Conservation (phyloP, 306 rosid species). For the Pyrus bretschneideri region DNA sequence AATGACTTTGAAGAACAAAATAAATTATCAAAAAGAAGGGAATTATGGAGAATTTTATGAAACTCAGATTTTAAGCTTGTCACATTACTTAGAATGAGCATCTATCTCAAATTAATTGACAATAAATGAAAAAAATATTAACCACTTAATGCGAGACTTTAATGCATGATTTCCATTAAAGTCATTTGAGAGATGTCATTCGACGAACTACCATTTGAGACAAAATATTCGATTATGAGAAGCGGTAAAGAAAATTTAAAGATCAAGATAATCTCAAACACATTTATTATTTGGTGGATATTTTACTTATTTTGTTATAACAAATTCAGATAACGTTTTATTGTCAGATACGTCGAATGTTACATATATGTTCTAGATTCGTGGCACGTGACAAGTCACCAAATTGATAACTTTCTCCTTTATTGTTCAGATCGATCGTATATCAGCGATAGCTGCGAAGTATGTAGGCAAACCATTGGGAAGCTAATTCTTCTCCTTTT, state of each 20-base stretch:
- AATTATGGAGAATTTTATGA: too few relatives aligned
- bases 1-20: too few relatives aligned
- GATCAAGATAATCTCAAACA: not conserved
- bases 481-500: slow-evolving; percentile 60
- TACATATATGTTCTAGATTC: not conserved
- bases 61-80: too few relatives aligned
- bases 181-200: slow-evolving; percentile 95
- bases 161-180: too few relatives aligned
- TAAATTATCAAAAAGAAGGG: too few relatives aligned
- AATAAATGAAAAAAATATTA: too few relatives aligned
- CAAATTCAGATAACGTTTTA: not conserved
- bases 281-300: not conserved
- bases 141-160: too few relatives aligned
- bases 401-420: not conserved
- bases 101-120: too few relatives aligned
- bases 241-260: slow-evolving; percentile 6
- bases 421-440: slow-evolving; percentile 57
- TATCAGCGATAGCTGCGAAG: slow-evolving; percentile 85
- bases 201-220: slow-evolving; percentile 87
- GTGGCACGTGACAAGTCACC: not conserved
- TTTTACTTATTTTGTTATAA: not conserved
- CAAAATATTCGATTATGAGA: slow-evolving; percentile 78
- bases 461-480: slow-evolving; percentile 83
- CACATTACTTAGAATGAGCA: too few relatives aligned
- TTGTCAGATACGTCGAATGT: not conserved